These are phyloP conservation scores for Discostella stelligeroides DNA, from an alignment of 108 stramenopile species.

Conservation along the genomic window DNA sequence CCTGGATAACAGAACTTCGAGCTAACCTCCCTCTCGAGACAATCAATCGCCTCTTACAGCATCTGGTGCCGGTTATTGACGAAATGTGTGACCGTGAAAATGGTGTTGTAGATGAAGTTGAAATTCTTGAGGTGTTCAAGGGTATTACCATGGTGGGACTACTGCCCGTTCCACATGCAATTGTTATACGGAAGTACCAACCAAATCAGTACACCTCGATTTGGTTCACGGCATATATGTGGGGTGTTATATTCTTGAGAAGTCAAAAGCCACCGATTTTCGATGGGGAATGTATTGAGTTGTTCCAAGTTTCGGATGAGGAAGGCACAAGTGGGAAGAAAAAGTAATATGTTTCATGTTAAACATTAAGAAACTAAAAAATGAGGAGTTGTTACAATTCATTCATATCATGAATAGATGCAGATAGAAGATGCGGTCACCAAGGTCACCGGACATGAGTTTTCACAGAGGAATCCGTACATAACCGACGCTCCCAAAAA, in stretches of 20 bases:
- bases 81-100: slow-evolving; percentile 71
- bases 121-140: slow-evolving; percentile 85
- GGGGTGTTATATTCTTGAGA: slow-evolving; percentile 97
- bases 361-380: neutral
- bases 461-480: too few species aligned
- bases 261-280: slow-evolving; percentile 95
- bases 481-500: too few species aligned
- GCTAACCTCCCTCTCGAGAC: slow-evolving; percentile 90
- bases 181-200: slow-evolving; percentile 97
- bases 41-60: slow-evolving; percentile 86
- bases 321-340: slow-evolving; percentile 30
- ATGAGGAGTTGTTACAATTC: too few species aligned
- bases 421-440: too few species aligned
- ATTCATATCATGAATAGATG: too few species aligned
- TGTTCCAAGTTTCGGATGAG: slow-evolving; percentile 84
- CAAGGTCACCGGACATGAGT: too few species aligned
- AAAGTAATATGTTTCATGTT: slow-evolving; percentile 1
- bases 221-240: slow-evolving; percentile 99
- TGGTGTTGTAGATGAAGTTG: slow-evolving; percentile 88
- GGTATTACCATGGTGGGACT: slow-evolving; percentile 94
- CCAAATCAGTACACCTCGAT: slow-evolving; percentile 95
- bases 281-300: slow-evolving; percentile 88
- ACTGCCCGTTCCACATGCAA: slow-evolving; percentile 96
- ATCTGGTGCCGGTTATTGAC: slow-evolving; percentile 95
- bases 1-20: slow-evolving; percentile 89